These are phyloP conservation scores for Pythium plurisporium DNA, from an alignment of 352 stramenopile genomes.

Conservation along the genomic window DNA sequence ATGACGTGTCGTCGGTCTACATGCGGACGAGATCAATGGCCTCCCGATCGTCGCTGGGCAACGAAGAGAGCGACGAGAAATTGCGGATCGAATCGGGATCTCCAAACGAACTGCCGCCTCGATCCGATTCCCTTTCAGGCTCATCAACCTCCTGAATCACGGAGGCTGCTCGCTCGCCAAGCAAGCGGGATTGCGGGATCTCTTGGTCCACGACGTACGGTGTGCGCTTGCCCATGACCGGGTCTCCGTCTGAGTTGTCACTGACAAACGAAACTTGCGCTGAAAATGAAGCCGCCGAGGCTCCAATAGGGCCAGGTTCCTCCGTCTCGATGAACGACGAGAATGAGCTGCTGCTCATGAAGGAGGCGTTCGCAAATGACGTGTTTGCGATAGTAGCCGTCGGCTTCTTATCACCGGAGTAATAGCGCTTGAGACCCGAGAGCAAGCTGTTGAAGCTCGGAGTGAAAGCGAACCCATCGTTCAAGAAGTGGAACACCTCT, in stretches of 20 bases:
- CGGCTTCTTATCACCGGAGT: constrained; percentile 7
- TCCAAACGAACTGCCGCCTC: constrained; percentile 4
- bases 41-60: constrained; percentile 23
- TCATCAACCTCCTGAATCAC: constrained; percentile 23
- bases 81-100: constrained; percentile 28
- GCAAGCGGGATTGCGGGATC: neutral
- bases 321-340: constrained; percentile 22
- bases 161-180: constrained; percentile 9
- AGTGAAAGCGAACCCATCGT: constrained; percentile 66
- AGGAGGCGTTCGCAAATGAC: constrained; percentile 20
- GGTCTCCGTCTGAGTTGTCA: constrained; percentile 11
- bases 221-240: constrained; percentile 21
- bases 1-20: constrained; percentile 2
- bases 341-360: constrained; percentile 26
- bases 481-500: constrained; percentile 78
- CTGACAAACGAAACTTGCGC: constrained; percentile 15
- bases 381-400: neutral
- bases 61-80: constrained; percentile 39
- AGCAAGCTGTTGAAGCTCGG: constrained; percentile 52
- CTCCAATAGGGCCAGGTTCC: neutral
- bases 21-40: constrained; percentile 38
- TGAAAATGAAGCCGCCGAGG: neutral
- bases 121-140: neutral
- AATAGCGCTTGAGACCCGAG: constrained; percentile 37
- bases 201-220: constrained; percentile 14